phyloP scores from a whole-genome alignment of 1,139 yeast species.

The Blastobotrys serpentis region DNA sequence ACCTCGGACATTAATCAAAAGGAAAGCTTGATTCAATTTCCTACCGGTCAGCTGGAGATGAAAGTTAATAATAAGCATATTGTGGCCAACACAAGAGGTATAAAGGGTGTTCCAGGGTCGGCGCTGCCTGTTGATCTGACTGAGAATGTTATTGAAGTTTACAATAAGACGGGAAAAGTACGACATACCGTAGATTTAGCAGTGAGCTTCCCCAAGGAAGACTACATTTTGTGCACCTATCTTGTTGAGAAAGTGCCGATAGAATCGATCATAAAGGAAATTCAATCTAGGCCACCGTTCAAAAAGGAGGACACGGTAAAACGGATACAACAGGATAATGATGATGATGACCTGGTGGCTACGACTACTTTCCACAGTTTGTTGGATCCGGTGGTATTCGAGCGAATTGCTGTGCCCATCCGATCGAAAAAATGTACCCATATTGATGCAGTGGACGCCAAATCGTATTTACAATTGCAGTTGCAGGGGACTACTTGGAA shows the following conservation, averaged over 20 bases:
- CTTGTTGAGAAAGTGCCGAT: slow-evolving; percentile 29
- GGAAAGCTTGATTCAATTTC: slow-evolving; percentile 27
- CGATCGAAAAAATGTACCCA: slow-evolving; percentile 42
- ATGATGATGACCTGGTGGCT: slow-evolving; percentile 42
- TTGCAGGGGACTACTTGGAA: slow-evolving; percentile 46
- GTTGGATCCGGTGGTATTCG: slow-evolving; percentile 41
- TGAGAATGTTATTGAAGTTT: slow-evolving; percentile 16
- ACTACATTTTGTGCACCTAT: slow-evolving; percentile 34
- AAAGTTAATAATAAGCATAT: slow-evolving; percentile 24
- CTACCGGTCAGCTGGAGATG: slow-evolving; percentile 28
- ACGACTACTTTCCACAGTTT: slow-evolving; percentile 38
- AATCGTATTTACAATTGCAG: slow-evolving; percentile 41
- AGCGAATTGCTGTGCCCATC: slow-evolving; percentile 40
- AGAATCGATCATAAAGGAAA: slow-evolving; percentile 30
- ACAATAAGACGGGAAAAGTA: slow-evolving; percentile 13
- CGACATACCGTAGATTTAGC: slow-evolving; percentile 31
- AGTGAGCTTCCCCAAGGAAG: slow-evolving; percentile 24
- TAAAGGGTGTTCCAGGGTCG: slow-evolving; percentile 42
- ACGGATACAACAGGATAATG: slow-evolving; percentile 28
- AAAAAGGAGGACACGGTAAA: slow-evolving; percentile 31
- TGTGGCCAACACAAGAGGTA: slow-evolving; percentile 33
- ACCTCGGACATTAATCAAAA: slow-evolving; percentile 8
- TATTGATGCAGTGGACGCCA: slow-evolving; percentile 45
- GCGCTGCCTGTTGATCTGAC: slow-evolving; percentile 43
- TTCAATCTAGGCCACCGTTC: slow-evolving; percentile 34